phyloP scores from a whole-genome alignment of 2,329 filamentous ascomycete genomes.

The Pyrenophora teres region DNA sequence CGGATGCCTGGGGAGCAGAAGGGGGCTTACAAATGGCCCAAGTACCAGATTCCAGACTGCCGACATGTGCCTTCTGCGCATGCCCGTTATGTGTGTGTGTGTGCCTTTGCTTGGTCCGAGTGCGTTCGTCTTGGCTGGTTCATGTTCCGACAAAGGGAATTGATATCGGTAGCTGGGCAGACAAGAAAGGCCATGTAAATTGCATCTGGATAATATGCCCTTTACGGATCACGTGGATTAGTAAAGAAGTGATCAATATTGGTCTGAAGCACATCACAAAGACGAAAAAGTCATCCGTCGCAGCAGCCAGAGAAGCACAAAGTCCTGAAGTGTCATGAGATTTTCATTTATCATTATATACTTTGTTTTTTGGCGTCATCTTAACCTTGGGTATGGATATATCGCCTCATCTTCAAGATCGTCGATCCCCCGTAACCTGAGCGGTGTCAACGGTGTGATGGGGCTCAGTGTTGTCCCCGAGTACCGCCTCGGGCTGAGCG shows the following conservation, averaged over 20 bases:
- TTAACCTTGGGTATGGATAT: conserved; percentile 27
- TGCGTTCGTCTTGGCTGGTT: too few species aligned
- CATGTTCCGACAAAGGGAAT: background rate
- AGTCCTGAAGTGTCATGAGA: too few species aligned
- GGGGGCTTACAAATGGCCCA: background rate
- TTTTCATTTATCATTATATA: too few species aligned
- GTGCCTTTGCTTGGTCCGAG: too few species aligned
- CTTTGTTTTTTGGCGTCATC: conserved; percentile 19
- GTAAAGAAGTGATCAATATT: too few species aligned
- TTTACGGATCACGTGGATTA: too few species aligned
- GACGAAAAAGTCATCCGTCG: background rate
- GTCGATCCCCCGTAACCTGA: conserved; percentile 30
- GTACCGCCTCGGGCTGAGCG: conserved; percentile 30
- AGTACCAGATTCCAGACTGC: conserved; percentile 5
- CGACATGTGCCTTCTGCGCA: background rate
- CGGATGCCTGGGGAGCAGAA: too few species aligned
- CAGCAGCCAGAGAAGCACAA: background rate
- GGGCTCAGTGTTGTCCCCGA: conserved; percentile 35
- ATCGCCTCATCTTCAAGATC: conserved; percentile 34
- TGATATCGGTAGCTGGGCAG: too few species aligned
- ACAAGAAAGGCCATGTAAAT: too few species aligned
- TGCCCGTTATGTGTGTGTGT: too few species aligned
- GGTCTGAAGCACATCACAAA: too few species aligned
- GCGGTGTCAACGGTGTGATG: conserved; percentile 37
- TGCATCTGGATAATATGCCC: too few species aligned